Conservation (phyloP, 257 asterid species). For the Nicotiana tomentosiformis region DNA sequence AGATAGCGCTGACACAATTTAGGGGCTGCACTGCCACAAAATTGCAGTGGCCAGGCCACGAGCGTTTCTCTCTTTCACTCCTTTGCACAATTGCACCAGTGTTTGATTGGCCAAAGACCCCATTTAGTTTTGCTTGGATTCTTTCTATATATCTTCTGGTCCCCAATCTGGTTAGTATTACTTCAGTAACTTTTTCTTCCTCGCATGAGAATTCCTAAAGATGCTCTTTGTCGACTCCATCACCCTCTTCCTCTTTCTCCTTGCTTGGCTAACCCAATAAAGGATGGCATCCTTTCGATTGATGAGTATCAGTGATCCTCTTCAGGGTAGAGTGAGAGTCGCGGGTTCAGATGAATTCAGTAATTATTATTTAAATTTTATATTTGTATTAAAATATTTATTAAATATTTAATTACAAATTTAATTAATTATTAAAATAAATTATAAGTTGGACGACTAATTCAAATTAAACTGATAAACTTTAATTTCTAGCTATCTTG, state of each 20-base stretch:
- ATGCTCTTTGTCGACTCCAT: slow-evolving; percentile 27
- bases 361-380: too few species aligned
- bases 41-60: background rate
- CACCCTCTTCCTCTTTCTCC: background rate
- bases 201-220: slow-evolving; percentile 18
- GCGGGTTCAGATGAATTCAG: too few species aligned
- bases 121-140: background rate
- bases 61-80: background rate
- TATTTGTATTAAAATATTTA: too few species aligned
- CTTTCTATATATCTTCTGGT: background rate
- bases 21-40: background rate
- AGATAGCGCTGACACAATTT: slow-evolving; percentile 32
- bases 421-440: background rate
- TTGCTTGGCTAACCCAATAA: background rate
- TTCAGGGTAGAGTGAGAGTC: too few species aligned
- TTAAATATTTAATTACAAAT: too few species aligned
- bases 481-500: too few species aligned
- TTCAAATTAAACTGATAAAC: too few species aligned
- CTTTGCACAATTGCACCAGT: background rate
- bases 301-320: too few species aligned
- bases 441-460: too few species aligned
- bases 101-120: background rate
- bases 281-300: too few species aligned
- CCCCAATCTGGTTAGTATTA: background rate
- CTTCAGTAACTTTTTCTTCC: background rate